Evolutionary conservation across 495 filamentous ascomycete species (phyloP).

Genomic region (Trichoderma reesei): DNA sequence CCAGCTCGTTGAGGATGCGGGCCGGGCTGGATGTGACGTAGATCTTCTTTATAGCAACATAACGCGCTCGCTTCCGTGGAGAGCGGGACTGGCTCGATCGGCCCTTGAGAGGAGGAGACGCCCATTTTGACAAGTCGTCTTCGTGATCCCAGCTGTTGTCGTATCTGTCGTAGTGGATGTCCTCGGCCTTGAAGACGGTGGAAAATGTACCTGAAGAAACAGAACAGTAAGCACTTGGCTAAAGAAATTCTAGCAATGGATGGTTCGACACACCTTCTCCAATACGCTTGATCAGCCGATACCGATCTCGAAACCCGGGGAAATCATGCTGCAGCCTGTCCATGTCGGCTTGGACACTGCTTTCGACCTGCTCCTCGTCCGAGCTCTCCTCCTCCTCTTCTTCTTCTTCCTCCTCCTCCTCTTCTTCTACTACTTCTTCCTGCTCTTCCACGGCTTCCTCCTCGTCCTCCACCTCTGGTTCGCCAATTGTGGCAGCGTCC

Average conservation of each 20-base stretch:
- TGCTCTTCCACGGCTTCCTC: conserved; percentile 39
- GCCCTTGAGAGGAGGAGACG: conserved; percentile 47
- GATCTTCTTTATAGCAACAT: conserved; percentile 96
- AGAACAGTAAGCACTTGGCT: background rate
- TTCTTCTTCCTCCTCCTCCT: conserved; percentile 29
- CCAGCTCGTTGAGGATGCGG: conserved; percentile 93
- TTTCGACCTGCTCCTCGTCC: conserved; percentile 59
- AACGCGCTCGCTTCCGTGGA: conserved; percentile 48
- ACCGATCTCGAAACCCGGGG: conserved; percentile 68
- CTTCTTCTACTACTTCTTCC: conserved; percentile 28
- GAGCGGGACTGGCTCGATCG: conserved; percentile 13
- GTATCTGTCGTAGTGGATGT: conserved; percentile 76
- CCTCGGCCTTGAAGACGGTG: conserved; percentile 97
- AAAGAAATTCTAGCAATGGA: conserved; percentile 6
- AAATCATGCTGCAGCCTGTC: conserved; percentile 71
- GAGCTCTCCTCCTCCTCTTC: conserved; percentile 41
- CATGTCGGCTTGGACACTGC: conserved; percentile 75
- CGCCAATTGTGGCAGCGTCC: conserved; percentile 17
- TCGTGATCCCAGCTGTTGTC: conserved; percentile 80
- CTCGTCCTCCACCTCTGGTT: conserved; percentile 30
- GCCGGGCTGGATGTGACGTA: conserved; percentile 92
- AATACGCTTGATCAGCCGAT: conserved; percentile 89
- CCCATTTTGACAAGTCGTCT: conserved; percentile 52
- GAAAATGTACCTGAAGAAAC: conserved; percentile 75
- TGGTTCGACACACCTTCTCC: conserved; percentile 61